Conservation (phyloP, 78 protist genomes). For the Monocercomonoides exilis region DNA sequence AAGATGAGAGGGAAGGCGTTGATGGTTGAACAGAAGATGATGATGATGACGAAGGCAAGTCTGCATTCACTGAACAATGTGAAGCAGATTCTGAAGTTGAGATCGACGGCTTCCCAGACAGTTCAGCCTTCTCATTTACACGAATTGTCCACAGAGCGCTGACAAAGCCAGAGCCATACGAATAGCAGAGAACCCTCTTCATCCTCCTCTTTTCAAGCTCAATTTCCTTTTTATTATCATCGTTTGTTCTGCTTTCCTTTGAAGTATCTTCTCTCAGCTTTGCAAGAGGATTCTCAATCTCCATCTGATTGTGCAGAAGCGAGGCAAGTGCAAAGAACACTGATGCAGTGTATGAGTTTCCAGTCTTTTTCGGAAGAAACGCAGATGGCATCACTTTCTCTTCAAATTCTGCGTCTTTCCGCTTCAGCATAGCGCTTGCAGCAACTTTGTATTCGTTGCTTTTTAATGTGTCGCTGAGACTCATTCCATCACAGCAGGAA, state of each 20-base stretch:
- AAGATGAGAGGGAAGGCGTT: too few relatives aligned
- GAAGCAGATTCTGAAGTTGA: too few relatives aligned
- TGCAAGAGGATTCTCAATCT: too few relatives aligned
- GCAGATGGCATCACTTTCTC: conserved; percentile 55
- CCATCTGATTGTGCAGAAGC: conserved; percentile 31
- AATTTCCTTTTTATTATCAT: too few relatives aligned
- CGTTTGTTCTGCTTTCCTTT: too few relatives aligned
- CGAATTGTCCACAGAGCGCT: conserved; percentile 68
- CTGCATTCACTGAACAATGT: too few relatives aligned
- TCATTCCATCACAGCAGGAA: background rate
- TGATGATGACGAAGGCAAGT: too few relatives aligned
- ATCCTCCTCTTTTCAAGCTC: conserved; percentile 39
- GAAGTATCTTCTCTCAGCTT: too few relatives aligned
- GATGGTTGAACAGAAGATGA: too few relatives aligned
- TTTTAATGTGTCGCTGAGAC: background rate
- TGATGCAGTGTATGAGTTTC: conserved; percentile 87
- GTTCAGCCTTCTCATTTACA: conserved; percentile 10
- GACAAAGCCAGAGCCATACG: conserved; percentile 88
- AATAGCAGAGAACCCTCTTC: conserved; percentile 66
- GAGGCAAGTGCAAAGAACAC: conserved; percentile 68
- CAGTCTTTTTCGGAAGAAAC: conserved; percentile 56
- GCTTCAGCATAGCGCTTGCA: background rate
- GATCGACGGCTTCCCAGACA: too few relatives aligned
- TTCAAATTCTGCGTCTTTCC: background rate
- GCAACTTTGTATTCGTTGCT: background rate